These are phyloP conservation scores for Linnemannia hyalina DNA, from an alignment of 192 early-diverging fungal genomes.

Conservation along the genomic window DNA sequence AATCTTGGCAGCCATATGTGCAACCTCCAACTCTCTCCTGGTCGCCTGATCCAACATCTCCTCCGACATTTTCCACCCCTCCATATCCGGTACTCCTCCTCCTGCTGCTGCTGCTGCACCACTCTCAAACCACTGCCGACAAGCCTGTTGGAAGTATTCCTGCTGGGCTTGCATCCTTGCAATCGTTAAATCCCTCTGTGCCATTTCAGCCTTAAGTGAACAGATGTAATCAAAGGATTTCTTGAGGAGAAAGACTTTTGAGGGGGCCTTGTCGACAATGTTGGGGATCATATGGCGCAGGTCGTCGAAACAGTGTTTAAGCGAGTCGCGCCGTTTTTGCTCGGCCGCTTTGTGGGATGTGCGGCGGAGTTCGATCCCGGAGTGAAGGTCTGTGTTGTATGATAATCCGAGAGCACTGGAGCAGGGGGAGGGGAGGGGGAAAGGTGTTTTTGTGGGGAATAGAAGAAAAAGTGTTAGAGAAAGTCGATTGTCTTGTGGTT, in stretches of 20 bases:
- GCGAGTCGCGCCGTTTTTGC: constrained; percentile 94
- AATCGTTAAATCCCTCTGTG: constrained; percentile 52
- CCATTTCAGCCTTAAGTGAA: constrained; percentile 57
- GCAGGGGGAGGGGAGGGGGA: neutral
- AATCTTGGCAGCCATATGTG: constrained; percentile 16
- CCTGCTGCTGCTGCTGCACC: neutral
- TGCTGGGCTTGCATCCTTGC: constrained; percentile 42
- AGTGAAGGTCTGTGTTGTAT: constrained; percentile 81
- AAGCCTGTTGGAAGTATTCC: constrained; percentile 29
- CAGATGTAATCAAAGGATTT: constrained; percentile 75
- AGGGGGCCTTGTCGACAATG: constrained; percentile 84
- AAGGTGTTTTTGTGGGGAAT: neutral
- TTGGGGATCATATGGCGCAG: constrained; percentile 78
- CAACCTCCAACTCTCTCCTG: constrained; percentile 19
- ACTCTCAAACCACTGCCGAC: constrained; percentile 27
- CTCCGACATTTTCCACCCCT: constrained; percentile 53
- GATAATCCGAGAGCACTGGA: constrained; percentile 74
- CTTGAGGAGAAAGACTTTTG: constrained; percentile 87
- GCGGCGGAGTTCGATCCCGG: constrained; percentile 84
- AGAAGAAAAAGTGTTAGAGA: neutral
- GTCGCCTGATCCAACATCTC: constrained; percentile 28
- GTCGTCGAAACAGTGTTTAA: constrained; percentile 92
- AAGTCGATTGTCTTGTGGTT: neutral
- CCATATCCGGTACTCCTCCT: neutral
- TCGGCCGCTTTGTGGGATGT: constrained; percentile 96